Evolutionary conservation across 257 asterid genomes (phyloP).

Genomic region (Thymus mandschuricus): DNA sequence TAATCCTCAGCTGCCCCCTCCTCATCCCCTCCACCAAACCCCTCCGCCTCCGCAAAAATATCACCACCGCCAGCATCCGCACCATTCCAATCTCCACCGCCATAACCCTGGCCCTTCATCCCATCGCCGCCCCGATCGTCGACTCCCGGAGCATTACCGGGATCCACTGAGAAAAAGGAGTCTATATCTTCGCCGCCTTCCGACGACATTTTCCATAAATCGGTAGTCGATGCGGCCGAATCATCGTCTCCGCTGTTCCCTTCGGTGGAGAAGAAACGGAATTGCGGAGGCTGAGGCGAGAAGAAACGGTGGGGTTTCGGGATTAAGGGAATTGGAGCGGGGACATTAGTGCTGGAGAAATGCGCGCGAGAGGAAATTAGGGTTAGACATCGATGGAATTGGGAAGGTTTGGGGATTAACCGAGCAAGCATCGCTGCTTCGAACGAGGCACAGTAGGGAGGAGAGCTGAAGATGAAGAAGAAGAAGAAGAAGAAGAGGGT

Average conservation of each 20-base stretch:
- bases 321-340: conserved; percentile 22
- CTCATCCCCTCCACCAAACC: conserved; percentile 33
- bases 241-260: conserved; percentile 51
- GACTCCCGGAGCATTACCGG: conserved; percentile 36
- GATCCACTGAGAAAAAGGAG: conserved; percentile 47
- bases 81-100: conserved; percentile 25
- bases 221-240: conserved; percentile 48
- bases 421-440: conserved; percentile 69
- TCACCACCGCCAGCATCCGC: conserved; percentile 29
- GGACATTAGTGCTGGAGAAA: conserved; percentile 33
- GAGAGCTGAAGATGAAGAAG: neutral
- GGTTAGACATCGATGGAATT: conserved; percentile 46
- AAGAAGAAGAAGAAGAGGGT: conserved; percentile 37
- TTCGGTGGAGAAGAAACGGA: conserved; percentile 56
- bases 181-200: conserved; percentile 51
- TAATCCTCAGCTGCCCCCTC: conserved; percentile 42
- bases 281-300: conserved; percentile 40
- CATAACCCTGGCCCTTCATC: conserved; percentile 17
- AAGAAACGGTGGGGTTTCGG: conserved; percentile 29
- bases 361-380: conserved; percentile 48
- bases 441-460: neutral
- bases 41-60: conserved; percentile 35
- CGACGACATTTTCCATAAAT: conserved; percentile 72
- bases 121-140: conserved; percentile 28
- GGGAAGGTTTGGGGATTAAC: conserved; percentile 63